phyloP scores from a whole-genome alignment of 2,329 filamentous ascomycete genomes.

The Diaporthe aspalathi region DNA sequence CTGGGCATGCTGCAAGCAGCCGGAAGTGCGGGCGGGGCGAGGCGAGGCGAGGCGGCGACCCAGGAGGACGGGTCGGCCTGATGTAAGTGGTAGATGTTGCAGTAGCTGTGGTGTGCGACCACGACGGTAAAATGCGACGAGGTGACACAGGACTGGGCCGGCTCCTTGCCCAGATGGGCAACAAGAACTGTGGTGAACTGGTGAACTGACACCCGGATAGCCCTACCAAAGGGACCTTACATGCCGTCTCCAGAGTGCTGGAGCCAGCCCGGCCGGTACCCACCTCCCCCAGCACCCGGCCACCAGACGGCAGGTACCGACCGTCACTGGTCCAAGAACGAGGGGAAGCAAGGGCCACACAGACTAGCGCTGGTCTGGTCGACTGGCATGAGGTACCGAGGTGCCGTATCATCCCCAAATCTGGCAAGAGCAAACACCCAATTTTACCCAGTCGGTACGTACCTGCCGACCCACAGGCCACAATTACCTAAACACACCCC shows the following conservation, averaged over 20 bases:
- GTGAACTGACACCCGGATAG: neutral
- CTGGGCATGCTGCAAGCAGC: constrained; percentile 30
- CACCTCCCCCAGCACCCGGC: neutral
- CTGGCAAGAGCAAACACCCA: neutral
- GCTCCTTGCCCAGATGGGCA: constrained; percentile 13
- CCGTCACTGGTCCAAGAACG: constrained; percentile 8
- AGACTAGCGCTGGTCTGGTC: neutral
- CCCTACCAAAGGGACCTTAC: constrained; percentile 34
- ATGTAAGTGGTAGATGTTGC: neutral
- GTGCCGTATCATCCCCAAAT: neutral
- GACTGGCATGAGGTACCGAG: neutral
- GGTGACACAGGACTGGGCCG: constrained; percentile 3
- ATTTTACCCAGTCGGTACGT: constrained; percentile 27
- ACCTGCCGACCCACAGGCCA: neutral
- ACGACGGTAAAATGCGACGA: constrained; percentile 18
- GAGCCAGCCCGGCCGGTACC: constrained; percentile 20
- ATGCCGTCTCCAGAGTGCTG: constrained; percentile 24
- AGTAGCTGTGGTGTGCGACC: constrained; percentile 4
- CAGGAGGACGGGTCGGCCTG: constrained; percentile 30
- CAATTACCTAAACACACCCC: constrained; percentile 28
- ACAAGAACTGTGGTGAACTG: neutral
- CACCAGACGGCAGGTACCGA: constrained; percentile 21
- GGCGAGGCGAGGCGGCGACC: constrained; percentile 31
- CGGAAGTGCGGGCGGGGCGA: constrained; percentile 26
- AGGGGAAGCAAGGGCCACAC: constrained; percentile 17